Percentiles rank a stretch among this genome's conserved stretches.
Evolutionary conservation across 1,139 yeast genomes (phyloP).

Genomic region (Pichia terricola): DNA sequence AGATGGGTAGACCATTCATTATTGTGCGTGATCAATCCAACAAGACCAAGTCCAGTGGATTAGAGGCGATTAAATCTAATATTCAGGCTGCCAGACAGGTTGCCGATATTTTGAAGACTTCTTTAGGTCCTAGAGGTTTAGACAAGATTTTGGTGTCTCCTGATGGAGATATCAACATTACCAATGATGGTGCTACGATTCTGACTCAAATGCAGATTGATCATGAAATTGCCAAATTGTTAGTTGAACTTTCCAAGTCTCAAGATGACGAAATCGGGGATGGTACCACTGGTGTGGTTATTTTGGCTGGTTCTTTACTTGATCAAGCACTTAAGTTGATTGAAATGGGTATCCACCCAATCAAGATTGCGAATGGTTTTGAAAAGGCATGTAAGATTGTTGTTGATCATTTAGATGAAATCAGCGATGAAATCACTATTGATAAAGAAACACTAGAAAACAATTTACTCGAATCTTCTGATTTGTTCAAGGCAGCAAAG

Average conservation of each 20-base stretch:
- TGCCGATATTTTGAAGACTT: slow-evolving; percentile 83
- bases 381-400: slow-evolving; percentile 96
- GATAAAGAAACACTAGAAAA: slow-evolving; percentile 32
- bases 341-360: slow-evolving; percentile 96
- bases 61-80: slow-evolving; percentile 92
- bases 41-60: slow-evolving; percentile 85
- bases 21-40: slow-evolving; percentile 95
- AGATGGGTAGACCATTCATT: slow-evolving; percentile 97
- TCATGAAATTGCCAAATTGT: slow-evolving; percentile 88
- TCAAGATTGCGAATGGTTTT: slow-evolving; percentile 92
- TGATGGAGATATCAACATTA: slow-evolving; percentile 95
- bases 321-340: slow-evolving; percentile 93
- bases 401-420: slow-evolving; percentile 59
- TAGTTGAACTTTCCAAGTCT: slow-evolving; percentile 88
- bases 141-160: slow-evolving; percentile 89
- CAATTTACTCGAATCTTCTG: slow-evolving; percentile 38
- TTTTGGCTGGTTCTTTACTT: slow-evolving; percentile 84
- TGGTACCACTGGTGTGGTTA: slow-evolving; percentile 99
- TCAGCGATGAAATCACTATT: slow-evolving; percentile 52
- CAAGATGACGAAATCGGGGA: slow-evolving; percentile 99
- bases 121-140: slow-evolving; percentile 96
- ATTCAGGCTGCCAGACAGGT: slow-evolving; percentile 94
- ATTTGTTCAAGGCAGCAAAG: slow-evolving; percentile 80
- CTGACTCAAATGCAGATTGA: slow-evolving; percentile 93
- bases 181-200: slow-evolving; percentile 98